Evolutionary conservation across 139 green algal species (phyloP).

Genomic region (Auxenochlorella protothecoides): DNA sequence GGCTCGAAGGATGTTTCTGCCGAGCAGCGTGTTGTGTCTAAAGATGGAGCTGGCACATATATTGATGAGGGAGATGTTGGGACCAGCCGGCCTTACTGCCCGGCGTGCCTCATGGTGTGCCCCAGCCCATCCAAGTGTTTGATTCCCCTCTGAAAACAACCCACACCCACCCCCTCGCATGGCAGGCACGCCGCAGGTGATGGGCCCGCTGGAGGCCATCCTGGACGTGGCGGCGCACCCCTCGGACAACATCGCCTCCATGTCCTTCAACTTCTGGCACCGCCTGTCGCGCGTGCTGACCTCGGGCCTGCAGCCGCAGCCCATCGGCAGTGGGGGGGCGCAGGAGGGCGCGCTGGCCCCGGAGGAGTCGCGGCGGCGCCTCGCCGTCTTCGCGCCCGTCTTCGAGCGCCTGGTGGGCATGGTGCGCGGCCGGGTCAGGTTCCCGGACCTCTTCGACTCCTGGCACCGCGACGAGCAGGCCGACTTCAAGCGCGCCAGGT

Average conservation of each 20-base stretch:
- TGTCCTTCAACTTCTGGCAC: slow-evolving; percentile 91
- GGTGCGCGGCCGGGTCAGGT: slow-evolving; percentile 43
- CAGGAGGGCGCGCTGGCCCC: slow-evolving; percentile 11
- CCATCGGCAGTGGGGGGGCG: slow-evolving; percentile 3
- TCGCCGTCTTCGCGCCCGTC: slow-evolving; percentile 51
- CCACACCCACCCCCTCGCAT: too few relatives aligned
- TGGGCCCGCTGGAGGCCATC: slow-evolving; percentile 69
- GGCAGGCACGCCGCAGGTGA: slow-evolving; percentile 10
- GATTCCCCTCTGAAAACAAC: too few relatives aligned
- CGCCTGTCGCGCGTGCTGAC: slow-evolving; percentile 40
- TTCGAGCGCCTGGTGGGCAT: slow-evolving; percentile 62
- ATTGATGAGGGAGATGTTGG: too few relatives aligned
- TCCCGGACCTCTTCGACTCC: slow-evolving; percentile 26
- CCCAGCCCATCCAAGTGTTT: too few relatives aligned
- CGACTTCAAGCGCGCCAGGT: slow-evolving; percentile 59
- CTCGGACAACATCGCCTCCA: slow-evolving; percentile 59
- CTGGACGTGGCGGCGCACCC: slow-evolving; percentile 74
- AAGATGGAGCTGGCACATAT: too few relatives aligned
- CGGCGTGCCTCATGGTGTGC: too few relatives aligned
- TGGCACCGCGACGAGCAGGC: slow-evolving; percentile 49
- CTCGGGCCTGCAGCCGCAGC: slow-evolving; percentile 10
- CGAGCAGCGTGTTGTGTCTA: too few relatives aligned
- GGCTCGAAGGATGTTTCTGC: not conserved
- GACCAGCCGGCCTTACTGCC: too few relatives aligned
- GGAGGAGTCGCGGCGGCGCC: slow-evolving; percentile 30